These are phyloP conservation scores for Penicillium nordicum DNA, from an alignment of 2,329 filamentous ascomycete genomes.

Conservation along the genomic window DNA sequence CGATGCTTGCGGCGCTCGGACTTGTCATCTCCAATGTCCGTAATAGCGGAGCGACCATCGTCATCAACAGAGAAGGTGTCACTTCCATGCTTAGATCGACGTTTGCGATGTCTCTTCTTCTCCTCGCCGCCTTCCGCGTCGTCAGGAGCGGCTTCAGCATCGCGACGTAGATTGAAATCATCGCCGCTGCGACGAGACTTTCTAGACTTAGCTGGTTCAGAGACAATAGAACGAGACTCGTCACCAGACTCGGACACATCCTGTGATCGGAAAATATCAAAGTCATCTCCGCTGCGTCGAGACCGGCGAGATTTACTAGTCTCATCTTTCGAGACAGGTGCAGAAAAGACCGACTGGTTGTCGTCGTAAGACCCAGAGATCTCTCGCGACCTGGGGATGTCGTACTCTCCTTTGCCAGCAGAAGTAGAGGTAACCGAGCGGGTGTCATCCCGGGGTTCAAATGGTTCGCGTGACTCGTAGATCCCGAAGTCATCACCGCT, in stretches of 20 bases:
- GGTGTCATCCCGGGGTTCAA: background rate
- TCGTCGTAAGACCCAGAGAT: background rate
- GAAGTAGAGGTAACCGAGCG: background rate
- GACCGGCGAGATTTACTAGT: background rate
- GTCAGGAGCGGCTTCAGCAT: constrained; percentile 8
- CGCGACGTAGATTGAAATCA: constrained; percentile 22
- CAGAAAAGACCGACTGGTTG: background rate
- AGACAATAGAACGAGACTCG: constrained; percentile 23
- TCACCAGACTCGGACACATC: constrained; percentile 4
- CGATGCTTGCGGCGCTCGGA: constrained; percentile 19
- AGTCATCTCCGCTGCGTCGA: constrained; percentile 3
- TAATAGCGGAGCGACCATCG: constrained; percentile 21
- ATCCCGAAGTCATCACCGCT: constrained; percentile 5
- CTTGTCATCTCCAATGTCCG: constrained; percentile 21
- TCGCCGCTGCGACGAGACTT: constrained; percentile 21
- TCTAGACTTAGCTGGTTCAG: constrained; percentile 18
- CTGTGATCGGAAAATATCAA: background rate
- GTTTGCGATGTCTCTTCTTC: constrained; percentile 28
- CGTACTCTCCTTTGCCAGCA: background rate
- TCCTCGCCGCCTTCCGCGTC: constrained; percentile 15
- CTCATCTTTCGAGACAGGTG: background rate
- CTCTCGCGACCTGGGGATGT: background rate
- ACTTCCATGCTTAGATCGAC: constrained; percentile 26
- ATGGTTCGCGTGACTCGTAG: background rate
- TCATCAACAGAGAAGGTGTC: constrained; percentile 17